Base-by-base conservation (phyloP, 129 eudicot genomes). In the Cynara cardunculus region DNA sequence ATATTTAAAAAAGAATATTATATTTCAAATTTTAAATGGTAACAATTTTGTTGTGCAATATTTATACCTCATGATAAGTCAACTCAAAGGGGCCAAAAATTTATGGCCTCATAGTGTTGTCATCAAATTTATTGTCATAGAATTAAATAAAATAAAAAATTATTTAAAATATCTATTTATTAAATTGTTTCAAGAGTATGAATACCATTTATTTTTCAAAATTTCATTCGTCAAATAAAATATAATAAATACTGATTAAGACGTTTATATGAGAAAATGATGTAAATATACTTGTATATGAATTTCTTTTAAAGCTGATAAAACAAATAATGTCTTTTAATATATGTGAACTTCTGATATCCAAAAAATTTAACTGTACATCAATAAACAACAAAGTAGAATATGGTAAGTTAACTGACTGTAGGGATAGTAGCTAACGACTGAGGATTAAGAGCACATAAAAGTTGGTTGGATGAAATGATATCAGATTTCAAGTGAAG, bases 61-160 rank as follows among this genome's bases (percentile, higher is more conserved):
- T 12, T 35, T 31, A 19, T 34, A 21, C 34, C 25, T 62, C 24
- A 30, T 34, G 61, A 76, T 13, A 34, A 65, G 80, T 77, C 80
- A 77, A 62, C 61, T 76, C 80, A 76, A 53, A 59, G 32, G 72
- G 59, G 72, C 72, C 72, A 61, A 76, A 76, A 61, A 32, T 76
- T 64, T 61, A 61, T 76, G 18, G 39, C 80, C 61, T 76, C 80
- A 59, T 76, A 19, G 80, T 62, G 80, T 76, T 76, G 78, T 76
- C 72, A 56, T 56, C 62, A 53, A 53, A 53, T 53, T 53, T 53
- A 56, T 56, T 56, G 65, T n/a, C 24, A 18, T 5, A 7, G n/a
- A 56, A 56, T 56, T 56, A 16, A 0, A 18, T n/a, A 56, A 56
- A 18, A 18, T n/a, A 18, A 0, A 56, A 56, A 18, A 56, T 18